Evolutionary conservation across 352 stramenopile species (phyloP), one percentile per base, ranked within the genome.

Genomic region (Pythium biforme): DNA sequence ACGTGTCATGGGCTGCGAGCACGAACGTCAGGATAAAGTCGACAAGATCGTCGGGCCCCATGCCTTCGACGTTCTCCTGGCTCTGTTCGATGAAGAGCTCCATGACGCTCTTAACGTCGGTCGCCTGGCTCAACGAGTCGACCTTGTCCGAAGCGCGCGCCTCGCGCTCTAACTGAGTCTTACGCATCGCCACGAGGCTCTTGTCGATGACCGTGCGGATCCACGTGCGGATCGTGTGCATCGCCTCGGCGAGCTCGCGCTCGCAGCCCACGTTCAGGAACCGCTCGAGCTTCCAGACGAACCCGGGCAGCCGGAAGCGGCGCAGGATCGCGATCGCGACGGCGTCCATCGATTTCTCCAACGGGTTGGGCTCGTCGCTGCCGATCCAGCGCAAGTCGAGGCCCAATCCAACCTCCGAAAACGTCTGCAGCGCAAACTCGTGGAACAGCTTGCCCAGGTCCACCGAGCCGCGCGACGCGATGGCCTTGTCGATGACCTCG

Each of bases 21-120:
- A 96, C 64, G 48, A 95, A 77, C 4, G 72, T 73, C 11, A 95
- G 70, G 10, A 86, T 74, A 23, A 96, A 70, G 27, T 94, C 81
- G 8, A 81, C 59, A 17, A 96, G 70, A 47, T 85, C 84, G 39
- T 77, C 81, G 7, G 73, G 64, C 7, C 78, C 61, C 40, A 85
- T 25, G 1, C 65, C 69, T 14, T 61, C 70, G 2, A 33, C 48
- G 9, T 57, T 62, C 46, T 73, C 55, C 0, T 37, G 49, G 52
- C 56, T 62, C 17, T 66, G 50, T 22, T 66, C 56, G 8, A 67
- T 8, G 22, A 65, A 62, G 39, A 70, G 49, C 50, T 70, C 55
- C 19, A 70, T 27, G 5, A 70, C 31, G 23, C 63, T 62, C 48
- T 64, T 64, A 34, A 54, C 41, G 33, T 50, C 43, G 14, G 17